Evolutionary conservation across 805 yeast species (phyloP).

Genomic region (Candida argentea): DNA sequence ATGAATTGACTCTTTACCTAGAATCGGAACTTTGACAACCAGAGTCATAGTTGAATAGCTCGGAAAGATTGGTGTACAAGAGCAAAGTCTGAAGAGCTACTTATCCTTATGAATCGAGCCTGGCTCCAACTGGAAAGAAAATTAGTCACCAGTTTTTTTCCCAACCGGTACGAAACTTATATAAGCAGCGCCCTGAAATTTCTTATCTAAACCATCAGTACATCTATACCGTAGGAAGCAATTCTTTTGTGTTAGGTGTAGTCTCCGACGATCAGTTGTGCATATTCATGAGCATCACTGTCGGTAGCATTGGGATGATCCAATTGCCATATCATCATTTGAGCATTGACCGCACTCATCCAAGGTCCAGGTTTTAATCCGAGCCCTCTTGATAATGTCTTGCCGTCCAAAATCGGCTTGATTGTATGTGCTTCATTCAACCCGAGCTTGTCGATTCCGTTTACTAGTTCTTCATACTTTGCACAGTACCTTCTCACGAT

Average conservation of each 20-base stretch:
- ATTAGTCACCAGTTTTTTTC: too few relatives aligned
- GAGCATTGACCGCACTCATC: slow-evolving; percentile 51
- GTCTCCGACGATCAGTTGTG: slow-evolving; percentile 14
- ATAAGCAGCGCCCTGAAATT: too few relatives aligned
- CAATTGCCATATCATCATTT: slow-evolving; percentile 65
- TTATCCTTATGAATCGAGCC: not conserved
- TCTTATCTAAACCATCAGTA: too few relatives aligned
- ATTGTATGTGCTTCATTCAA: slow-evolving; percentile 37
- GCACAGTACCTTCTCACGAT: slow-evolving; percentile 6
- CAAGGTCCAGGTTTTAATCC: slow-evolving; percentile 77
- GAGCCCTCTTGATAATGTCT: slow-evolving; percentile 42
- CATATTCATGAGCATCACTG: slow-evolving; percentile 45
- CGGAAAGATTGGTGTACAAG: slow-evolving; percentile 1
- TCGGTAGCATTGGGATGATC: slow-evolving; percentile 50
- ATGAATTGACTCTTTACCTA: slow-evolving; percentile 78
- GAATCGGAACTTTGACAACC: slow-evolving; percentile 54
- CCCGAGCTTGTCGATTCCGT: slow-evolving; percentile 18
- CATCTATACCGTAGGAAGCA: too few relatives aligned
- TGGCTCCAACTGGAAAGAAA: too few relatives aligned
- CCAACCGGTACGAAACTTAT: too few relatives aligned
- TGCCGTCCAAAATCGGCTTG: slow-evolving; percentile 72
- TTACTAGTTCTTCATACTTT: slow-evolving; percentile 23
- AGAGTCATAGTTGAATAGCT: slow-evolving; percentile 3
- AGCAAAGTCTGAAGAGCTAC: slow-evolving; percentile 1
- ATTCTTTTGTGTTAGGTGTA: too few relatives aligned